Conservation (phyloP, 176 grass and related monocot genomes). For the Cymbopogon citratus region DNA sequence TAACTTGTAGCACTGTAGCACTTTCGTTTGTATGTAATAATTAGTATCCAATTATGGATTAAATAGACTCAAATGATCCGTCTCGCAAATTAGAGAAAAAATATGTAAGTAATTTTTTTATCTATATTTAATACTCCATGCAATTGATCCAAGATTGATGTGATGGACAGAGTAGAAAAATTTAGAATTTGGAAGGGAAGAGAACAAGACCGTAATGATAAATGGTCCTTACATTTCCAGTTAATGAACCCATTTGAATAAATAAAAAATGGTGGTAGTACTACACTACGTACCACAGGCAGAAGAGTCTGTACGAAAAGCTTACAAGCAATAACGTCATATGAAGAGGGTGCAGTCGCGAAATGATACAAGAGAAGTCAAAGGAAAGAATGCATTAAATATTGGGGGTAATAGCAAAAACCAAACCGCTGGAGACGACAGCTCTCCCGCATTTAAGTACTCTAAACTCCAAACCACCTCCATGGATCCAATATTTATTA, state of each 20-base stretch:
- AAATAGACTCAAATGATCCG: no score
- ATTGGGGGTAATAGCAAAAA: constrained; percentile 21
- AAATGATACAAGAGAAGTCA: constrained; percentile 19
- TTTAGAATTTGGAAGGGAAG: no score
- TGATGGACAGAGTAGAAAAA: no score
- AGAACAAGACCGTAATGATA: no score
- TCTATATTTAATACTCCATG: no score
- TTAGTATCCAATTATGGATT: no score
- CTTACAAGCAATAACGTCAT: neutral
- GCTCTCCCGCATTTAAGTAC: constrained; percentile 44
- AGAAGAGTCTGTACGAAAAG: neutral
- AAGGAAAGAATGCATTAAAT: constrained; percentile 41
- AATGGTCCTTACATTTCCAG: neutral
- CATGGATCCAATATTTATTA: constrained; percentile 43
- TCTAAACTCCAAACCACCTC: constrained; percentile 47
- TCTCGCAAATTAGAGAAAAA: no score
- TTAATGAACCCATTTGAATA: neutral
- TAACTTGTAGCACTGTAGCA: no score
- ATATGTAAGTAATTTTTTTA: no score
- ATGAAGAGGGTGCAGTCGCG: neutral
- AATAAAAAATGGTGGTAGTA: neutral
- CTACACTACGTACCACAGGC: neutral
- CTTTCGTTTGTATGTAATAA: no score
- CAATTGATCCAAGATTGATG: no score
- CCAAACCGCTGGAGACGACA: constrained; percentile 29